A percentile compares a stretch with the other conserved stretches of the same genome.
These are phyloP conservation scores for Meyerozyma elateridarum DNA, from an alignment of 1,139 yeast species.

Conservation along the genomic window DNA sequence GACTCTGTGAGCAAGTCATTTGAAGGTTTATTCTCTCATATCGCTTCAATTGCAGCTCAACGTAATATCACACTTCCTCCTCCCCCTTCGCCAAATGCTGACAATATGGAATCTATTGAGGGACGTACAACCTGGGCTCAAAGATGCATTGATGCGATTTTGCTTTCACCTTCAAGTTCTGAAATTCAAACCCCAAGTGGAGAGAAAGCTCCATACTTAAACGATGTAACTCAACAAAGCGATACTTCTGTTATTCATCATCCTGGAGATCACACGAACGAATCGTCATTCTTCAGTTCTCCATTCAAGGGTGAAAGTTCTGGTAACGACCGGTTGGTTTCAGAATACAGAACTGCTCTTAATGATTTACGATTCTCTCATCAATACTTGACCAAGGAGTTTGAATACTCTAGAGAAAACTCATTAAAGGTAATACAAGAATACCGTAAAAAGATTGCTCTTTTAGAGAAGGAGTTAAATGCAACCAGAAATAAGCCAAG, in stretches of 20 bases:
- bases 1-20: slow-evolving; percentile 11
- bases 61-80: slow-evolving; percentile 44
- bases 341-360: slow-evolving; percentile 51
- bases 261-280: slow-evolving; percentile 1
- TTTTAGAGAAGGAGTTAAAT: slow-evolving; percentile 42
- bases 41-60: slow-evolving; percentile 53
- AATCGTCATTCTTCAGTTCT: slow-evolving; percentile 19
- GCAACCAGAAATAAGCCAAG: slow-evolving; percentile 17
- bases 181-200: slow-evolving; percentile 10
- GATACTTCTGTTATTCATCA: slow-evolving; percentile 9
- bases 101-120: slow-evolving; percentile 23
- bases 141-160: slow-evolving; percentile 44
- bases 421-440: slow-evolving; percentile 46
- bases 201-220: no score
- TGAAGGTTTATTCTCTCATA: slow-evolving; percentile 49
- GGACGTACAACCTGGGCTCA: slow-evolving; percentile 49
- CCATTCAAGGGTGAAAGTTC: slow-evolving; percentile 13
- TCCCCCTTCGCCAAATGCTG: slow-evolving; percentile 25
- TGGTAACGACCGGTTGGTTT: slow-evolving; percentile 24
- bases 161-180: slow-evolving; percentile 4
- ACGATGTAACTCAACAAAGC: slow-evolving; percentile 12
- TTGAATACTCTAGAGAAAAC: slow-evolving; percentile 50
- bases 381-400: slow-evolving; percentile 56
- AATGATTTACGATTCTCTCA: slow-evolving; percentile 62
- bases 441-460: slow-evolving; percentile 40